Percentiles rank a stretch among this genome's conserved stretches.
Conservation (phyloP, 441 rosid genomes). For the Populus tomentosa region DNA sequence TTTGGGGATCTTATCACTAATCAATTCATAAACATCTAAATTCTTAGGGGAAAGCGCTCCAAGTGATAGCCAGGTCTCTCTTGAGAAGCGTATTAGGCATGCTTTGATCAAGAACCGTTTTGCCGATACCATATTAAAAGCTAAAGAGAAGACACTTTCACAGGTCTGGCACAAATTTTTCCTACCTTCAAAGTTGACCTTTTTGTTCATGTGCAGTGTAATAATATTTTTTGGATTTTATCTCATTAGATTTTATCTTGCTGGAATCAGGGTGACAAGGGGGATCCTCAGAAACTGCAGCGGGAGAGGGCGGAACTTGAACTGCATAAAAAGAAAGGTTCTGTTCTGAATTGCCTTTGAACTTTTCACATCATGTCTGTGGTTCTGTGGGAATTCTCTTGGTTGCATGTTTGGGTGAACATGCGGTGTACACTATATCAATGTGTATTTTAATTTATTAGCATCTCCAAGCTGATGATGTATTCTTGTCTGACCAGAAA, state of each 20-base stretch:
- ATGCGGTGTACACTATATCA: too few species aligned
- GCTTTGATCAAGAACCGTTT: constrained; percentile 76
- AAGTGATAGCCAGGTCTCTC: constrained; percentile 70
- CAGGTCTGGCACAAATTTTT: constrained; percentile 41
- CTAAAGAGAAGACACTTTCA: constrained; percentile 70
- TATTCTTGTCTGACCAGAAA: constrained; percentile 38
- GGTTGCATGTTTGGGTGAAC: not conserved
- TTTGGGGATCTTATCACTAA: constrained; percentile 34
- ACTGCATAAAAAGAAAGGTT: constrained; percentile 68
- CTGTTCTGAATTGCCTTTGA: not conserved
- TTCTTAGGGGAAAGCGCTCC: constrained; percentile 64
- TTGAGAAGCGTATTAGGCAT: constrained; percentile 64
- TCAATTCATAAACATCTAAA: constrained; percentile 31
- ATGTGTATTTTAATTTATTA: not conserved
- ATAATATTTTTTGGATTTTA: not conserved
- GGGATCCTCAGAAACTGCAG: constrained; percentile 67
- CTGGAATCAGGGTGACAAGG: constrained; percentile 52
- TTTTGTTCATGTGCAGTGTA: not conserved
- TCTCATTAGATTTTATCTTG: constrained; percentile 15
- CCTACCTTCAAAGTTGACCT: not conserved
- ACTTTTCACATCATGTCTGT: not conserved
- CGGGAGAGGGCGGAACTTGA: constrained; percentile 73
- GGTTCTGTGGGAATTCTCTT: not conserved
- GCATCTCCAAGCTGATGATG: not conserved
- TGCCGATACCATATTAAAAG: constrained; percentile 83